Percentiles rank a stretch among this genome's conserved stretches.
Conservation (phyloP, 305 asterid genomes). For the Andrographis paniculata region DNA sequence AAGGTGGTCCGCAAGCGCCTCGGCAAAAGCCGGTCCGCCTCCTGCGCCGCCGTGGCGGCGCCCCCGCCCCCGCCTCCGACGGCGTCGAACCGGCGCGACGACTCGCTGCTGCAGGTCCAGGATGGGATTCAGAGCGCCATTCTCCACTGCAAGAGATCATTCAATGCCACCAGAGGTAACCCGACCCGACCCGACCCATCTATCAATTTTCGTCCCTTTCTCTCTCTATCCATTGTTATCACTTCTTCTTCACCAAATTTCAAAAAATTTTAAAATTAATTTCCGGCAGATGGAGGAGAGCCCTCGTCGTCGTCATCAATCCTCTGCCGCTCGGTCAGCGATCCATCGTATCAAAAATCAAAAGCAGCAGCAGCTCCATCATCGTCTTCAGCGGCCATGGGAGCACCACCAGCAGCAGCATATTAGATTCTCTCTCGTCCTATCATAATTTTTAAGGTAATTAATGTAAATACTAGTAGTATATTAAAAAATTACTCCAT, state of each 20-base stretch:
- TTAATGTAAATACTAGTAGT: slow-evolving; percentile 6
- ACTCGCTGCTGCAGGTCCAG: slow-evolving; percentile 61
- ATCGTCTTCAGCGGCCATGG: no score
- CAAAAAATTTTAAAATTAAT: background rate
- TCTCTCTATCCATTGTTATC: background rate
- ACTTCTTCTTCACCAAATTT: background rate
- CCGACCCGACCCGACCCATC: no score
- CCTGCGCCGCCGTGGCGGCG: slow-evolving; percentile 18
- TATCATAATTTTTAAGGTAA: slow-evolving; percentile 27
- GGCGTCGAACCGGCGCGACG: slow-evolving; percentile 53
- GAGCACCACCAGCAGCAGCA: slow-evolving; percentile 18
- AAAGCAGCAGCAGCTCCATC: no score
- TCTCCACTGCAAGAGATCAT: slow-evolving; percentile 80
- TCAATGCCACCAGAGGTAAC: slow-evolving; percentile 66
- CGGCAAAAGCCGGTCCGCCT: slow-evolving; percentile 52
- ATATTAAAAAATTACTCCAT: background rate
- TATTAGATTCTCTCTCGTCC: slow-evolving; percentile 17
- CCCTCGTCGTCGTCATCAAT: slow-evolving; percentile 38
- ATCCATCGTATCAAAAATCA: slow-evolving; percentile 50
- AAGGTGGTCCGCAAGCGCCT: slow-evolving; percentile 43
- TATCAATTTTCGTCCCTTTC: background rate
- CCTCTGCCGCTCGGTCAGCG: slow-evolving; percentile 57
- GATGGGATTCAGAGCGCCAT: slow-evolving; percentile 90
- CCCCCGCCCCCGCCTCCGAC: slow-evolving; percentile 21
- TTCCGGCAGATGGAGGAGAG: slow-evolving; percentile 30